Conservation (phyloP, 2,329 filamentous ascomycete genomes). For the Monosporascus ibericus region DNA sequence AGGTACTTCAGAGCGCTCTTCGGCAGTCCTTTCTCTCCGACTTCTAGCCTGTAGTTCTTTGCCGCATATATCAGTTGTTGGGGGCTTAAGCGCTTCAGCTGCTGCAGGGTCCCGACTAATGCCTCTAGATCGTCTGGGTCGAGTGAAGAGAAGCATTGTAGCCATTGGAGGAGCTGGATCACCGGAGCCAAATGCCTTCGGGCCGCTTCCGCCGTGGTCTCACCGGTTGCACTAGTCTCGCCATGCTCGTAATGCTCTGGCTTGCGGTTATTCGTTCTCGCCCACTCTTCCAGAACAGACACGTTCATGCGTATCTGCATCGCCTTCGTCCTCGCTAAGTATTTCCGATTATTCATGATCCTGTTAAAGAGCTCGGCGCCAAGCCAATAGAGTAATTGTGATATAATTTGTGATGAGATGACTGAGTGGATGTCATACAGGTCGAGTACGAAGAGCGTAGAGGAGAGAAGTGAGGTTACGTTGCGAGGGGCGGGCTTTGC, state of each 20-base stretch:
- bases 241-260: slow-evolving; percentile 95
- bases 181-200: slow-evolving; percentile 81
- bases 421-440: slow-evolving; percentile 99
- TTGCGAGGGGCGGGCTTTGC: slow-evolving; percentile 91
- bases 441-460: slow-evolving; percentile 92
- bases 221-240: slow-evolving; percentile 76
- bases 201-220: slow-evolving; percentile 79
- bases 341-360: slow-evolving; percentile 93
- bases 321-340: slow-evolving; percentile 90
- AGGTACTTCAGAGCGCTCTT: slow-evolving; percentile 88
- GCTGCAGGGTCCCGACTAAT: slow-evolving; percentile 80
- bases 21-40: slow-evolving; percentile 85
- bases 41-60: slow-evolving; percentile 88
- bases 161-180: slow-evolving; percentile 92
- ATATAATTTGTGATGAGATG: slow-evolving; percentile 84
- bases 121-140: slow-evolving; percentile 80
- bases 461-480: slow-evolving; percentile 90
- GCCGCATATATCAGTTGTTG: slow-evolving; percentile 89
- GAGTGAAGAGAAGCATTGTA: slow-evolving; percentile 94
- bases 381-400: slow-evolving; percentile 93
- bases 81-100: slow-evolving; percentile 76
- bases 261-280: slow-evolving; percentile 83
- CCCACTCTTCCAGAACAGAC: slow-evolving; percentile 93
- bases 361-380: slow-evolving; percentile 95
- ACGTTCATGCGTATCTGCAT: slow-evolving; percentile 99